phyloP scores from a whole-genome alignment of 257 asterid species.

The Gentiana macrophylla region DNA sequence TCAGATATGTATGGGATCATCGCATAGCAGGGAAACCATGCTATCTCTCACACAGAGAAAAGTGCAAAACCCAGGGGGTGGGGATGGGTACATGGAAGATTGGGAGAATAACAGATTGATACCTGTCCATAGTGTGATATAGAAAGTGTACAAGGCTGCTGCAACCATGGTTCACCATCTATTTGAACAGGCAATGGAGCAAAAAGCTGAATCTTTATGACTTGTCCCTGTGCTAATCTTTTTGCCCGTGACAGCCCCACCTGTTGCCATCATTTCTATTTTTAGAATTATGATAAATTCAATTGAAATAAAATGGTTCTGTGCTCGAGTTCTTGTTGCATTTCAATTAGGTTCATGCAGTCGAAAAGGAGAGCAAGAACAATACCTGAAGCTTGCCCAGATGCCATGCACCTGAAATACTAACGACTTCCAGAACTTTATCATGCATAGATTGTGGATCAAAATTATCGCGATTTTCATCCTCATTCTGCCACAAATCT shows the following conservation, averaged over 20 bases:
- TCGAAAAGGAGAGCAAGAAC: constrained; percentile 2
- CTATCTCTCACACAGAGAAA: too few species aligned
- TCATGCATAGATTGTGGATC: constrained; percentile 99
- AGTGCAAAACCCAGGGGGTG: neutral
- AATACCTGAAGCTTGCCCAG: constrained; percentile 96
- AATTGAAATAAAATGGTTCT: too few species aligned
- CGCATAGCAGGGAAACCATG: too few species aligned
- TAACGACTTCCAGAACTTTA: constrained; percentile 89
- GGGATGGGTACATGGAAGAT: neutral
- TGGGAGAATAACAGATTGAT: constrained; percentile 1
- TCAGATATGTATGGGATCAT: too few species aligned
- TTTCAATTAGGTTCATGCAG: neutral
- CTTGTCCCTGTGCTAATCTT: constrained; percentile 93
- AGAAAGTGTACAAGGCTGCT: constrained; percentile 71
- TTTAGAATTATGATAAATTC: neutral
- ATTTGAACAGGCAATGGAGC: constrained; percentile 89
- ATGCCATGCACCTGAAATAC: constrained; percentile 99
- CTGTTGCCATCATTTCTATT: constrained; percentile 39
- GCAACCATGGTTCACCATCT: constrained; percentile 99
- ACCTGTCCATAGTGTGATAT: constrained; percentile 98
- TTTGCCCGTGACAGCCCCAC: constrained; percentile 96
- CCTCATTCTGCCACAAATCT: constrained; percentile 98
- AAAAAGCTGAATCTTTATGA: constrained; percentile 76
- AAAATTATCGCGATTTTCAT: constrained; percentile 74
- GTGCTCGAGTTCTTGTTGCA: neutral